Evolutionary conservation across 202 grass and related monocot genomes (phyloP).

Genomic region (Cymbopogon flexuosus): DNA sequence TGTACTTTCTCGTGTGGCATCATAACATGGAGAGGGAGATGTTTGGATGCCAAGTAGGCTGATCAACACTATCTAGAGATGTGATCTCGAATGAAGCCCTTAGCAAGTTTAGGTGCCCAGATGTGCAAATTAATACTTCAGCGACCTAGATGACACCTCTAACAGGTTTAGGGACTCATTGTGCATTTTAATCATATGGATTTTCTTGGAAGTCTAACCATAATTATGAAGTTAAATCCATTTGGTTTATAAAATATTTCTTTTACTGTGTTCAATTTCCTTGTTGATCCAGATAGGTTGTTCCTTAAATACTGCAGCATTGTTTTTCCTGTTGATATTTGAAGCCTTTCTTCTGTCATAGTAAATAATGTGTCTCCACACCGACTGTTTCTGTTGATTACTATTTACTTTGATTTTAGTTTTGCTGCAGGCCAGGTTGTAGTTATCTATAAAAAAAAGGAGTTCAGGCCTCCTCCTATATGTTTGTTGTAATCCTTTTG

Average conservation of each 20-base stretch:
- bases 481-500: not conserved
- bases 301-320: not conserved
- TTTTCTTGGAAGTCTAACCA: not conserved
- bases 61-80: not conserved
- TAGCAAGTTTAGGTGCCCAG: not conserved
- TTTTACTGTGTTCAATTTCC: not conserved
- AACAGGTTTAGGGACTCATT: not conserved
- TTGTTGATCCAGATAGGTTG: not conserved
- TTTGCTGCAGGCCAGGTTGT: slow-evolving; percentile 1
- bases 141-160: not conserved
- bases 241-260: not conserved
- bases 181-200: not conserved
- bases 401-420: not conserved
- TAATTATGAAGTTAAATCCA: not conserved
- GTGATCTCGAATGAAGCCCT: not conserved
- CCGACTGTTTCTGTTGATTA: not conserved
- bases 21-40: not conserved
- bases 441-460: not conserved
- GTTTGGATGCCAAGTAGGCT: not conserved
- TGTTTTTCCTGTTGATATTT: not conserved
- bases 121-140: not conserved
- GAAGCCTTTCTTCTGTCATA: slow-evolving; percentile 2
- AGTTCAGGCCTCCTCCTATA: not conserved
- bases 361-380: not conserved
- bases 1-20: not conserved